Base-by-base conservation (phyloP, 129 eudicot genomes). In the Lactuca sativa region DNA sequence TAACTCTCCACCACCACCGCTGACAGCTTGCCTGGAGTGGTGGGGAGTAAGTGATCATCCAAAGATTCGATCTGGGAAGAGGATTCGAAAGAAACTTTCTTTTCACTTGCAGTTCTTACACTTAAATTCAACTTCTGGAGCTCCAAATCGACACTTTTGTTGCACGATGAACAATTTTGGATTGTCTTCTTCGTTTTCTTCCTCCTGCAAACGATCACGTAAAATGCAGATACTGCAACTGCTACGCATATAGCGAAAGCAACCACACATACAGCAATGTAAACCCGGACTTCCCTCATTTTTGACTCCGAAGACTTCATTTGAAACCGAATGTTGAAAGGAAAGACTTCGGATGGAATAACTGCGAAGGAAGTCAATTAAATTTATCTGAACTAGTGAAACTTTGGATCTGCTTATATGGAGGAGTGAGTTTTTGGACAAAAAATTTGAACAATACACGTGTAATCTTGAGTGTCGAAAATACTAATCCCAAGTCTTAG, bases 21-120 rank as follows among this genome's bases (percentile, higher is more conserved):
- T 3, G 62, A 7, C 60, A 47, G 57, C 73, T 82, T 88, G 16
- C 78, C 64, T 11, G 86, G 86, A 3, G 87, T 83, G 56, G 85
- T 56, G 41, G 81, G 80, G n/a, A 79, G 66, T 53, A 58, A 14
- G 38, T 73, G 86, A 32, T 81, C 95, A 61, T 89, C 91, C 25
- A 86, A 73, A 53, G 89, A 76, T 62, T 81, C 81, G 51, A 67
- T 59, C 15, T 86, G 96, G 37, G 87, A 90, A 1, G 87, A 88
- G 0, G 88, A 90, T 53, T 92, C 98, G 14, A 92, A 89, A 1
- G 98, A 92, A 36, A 83, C 85, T 62, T 92, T 92, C 81, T 89
- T 89, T 17, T 86, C 90, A 47, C 92, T 89, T 2, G 93, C 72
- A 4, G 95, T 92, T 62, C 95, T 76, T 17, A 89, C 80, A 44